Percentiles rank a stretch among this genome's conserved stretches.
These are phyloP conservation scores for Zygosaccharomyces sapae DNA, from an alignment of 1,139 yeast genomes.

Conservation along the genomic window DNA sequence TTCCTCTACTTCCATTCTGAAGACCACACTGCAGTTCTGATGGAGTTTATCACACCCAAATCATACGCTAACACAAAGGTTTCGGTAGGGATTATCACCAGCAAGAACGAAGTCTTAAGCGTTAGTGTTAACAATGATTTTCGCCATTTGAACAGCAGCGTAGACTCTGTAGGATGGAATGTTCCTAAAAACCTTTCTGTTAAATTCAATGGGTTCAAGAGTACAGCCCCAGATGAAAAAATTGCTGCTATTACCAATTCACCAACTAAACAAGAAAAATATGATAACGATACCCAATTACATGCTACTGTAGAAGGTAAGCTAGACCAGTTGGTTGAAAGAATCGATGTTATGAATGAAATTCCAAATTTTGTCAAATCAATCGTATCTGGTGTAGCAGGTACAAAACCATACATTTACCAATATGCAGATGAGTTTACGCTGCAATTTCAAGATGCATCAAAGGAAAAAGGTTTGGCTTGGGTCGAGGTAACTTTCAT, in stretches of 20 bases:
- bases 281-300: constrained; percentile 1
- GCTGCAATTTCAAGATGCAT: constrained; percentile 38
- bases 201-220: constrained; percentile 48
- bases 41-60: constrained; percentile 94
- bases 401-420: constrained; percentile 91
- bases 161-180: constrained; percentile 89
- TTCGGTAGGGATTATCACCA: constrained; percentile 68
- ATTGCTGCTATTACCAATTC: constrained; percentile 30
- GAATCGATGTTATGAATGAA: constrained; percentile 97
- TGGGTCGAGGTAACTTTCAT: constrained; percentile 84
- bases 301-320: constrained; percentile 49
- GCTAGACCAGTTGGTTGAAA: constrained; percentile 63
- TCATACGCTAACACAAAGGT: constrained; percentile 83
- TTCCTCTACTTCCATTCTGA: constrained; percentile 84
- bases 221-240: constrained; percentile 41
- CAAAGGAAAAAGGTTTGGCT: constrained; percentile 53
- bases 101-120: constrained; percentile 58
- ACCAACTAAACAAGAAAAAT: constrained; percentile 11
- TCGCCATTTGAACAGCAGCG: constrained; percentile 53
- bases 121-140: constrained; percentile 66
- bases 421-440: constrained; percentile 58
- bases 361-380: constrained; percentile 90
- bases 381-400: constrained; percentile 90
- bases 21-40: constrained; percentile 67
- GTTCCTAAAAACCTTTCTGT: constrained; percentile 69